A percentile compares a stretch with the other conserved stretches of the same genome.
phyloP scores from a whole-genome alignment of 1,284 basidiomycete species.

The Apiotrichum sp. region DNA sequence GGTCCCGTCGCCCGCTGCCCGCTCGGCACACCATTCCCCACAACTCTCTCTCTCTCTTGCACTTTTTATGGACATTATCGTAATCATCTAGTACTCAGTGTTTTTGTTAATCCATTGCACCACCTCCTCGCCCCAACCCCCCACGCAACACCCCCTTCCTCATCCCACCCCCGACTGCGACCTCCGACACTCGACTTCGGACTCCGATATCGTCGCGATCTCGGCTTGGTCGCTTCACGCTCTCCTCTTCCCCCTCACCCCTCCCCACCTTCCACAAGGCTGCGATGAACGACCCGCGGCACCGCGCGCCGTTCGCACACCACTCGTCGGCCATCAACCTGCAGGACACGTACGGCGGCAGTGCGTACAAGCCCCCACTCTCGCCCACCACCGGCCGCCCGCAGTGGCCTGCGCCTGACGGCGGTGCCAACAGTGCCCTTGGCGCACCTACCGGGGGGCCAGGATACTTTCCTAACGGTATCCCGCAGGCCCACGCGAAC shows the following conservation, averaged over 20 bases:
- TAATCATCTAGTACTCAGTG: too few species aligned
- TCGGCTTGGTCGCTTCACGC: too few species aligned
- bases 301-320: conserved; percentile 40
- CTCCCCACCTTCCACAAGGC: background rate
- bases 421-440: background rate
- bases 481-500: background rate
- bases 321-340: conserved; percentile 20
- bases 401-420: background rate
- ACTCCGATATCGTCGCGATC: too few species aligned
- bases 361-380: background rate
- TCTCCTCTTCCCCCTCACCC: background rate
- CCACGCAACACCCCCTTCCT: too few species aligned
- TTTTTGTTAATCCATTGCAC: too few species aligned
- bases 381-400: background rate
- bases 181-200: too few species aligned
- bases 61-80: too few species aligned
- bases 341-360: background rate
- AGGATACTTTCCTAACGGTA: conserved; percentile 8
- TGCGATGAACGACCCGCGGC: conserved; percentile 32
- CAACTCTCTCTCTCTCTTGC: too few species aligned
- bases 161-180: too few species aligned
- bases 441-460: conserved; percentile 3
- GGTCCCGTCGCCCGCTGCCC: too few species aligned
- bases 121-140: too few species aligned
- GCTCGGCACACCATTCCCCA: too few species aligned